Base-by-base conservation (phyloP, 768 basidiomycete species). In the Boletus insuetus region DNA sequence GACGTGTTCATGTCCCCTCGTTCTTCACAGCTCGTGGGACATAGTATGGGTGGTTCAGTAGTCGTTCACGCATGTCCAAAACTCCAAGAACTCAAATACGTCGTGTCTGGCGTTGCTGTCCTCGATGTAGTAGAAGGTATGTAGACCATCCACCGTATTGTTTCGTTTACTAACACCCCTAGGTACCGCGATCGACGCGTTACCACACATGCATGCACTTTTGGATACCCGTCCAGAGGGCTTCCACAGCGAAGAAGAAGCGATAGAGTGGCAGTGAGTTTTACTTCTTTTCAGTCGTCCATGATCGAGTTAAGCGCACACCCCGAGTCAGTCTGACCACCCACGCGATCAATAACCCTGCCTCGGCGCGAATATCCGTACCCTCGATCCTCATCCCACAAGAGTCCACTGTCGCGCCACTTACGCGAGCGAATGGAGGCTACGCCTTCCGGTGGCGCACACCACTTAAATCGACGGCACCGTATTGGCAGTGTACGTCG, bases 221-320 rank as follows among this genome's bases (percentile, higher is more conserved):
- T 79, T 99, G 31, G 87, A 89, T 54, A 82, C 86, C 26, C 83
- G 94, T 12, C 97, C 96, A 8, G 86, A 85, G 46, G 87, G 88
- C 0, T 99, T 98, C 69, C 81, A 83, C 50, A 89, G 82, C 42
- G 73, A 87, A 9, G 89, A 95, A 67, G 88, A 89, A 49, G 94
- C 89, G 0, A 84, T 99, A 40, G 86, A 91, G 56, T 99, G 97
- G 97, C 96, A 98, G 94, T 98, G 72, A 65, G 94, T 79, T 29
- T 57, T 29, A 2, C 11, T 19, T 40, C n/a, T 3, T 17, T n/a
- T 10, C 5, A 7, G 16, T 39, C n/a, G 22, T 7, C 4, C 3
- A 20, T 39, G 39, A 47, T n/a, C 19, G n/a, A 26, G 20, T 40
- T 39, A n/a, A 44, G 24, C 19, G 26, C 12, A 32, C 32, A 16